Percentiles rank a stretch among this genome's conserved stretches.
Evolutionary conservation across 177 flowering plant species (phyloP).

Genomic region (Tripterygium wilfordii): DNA sequence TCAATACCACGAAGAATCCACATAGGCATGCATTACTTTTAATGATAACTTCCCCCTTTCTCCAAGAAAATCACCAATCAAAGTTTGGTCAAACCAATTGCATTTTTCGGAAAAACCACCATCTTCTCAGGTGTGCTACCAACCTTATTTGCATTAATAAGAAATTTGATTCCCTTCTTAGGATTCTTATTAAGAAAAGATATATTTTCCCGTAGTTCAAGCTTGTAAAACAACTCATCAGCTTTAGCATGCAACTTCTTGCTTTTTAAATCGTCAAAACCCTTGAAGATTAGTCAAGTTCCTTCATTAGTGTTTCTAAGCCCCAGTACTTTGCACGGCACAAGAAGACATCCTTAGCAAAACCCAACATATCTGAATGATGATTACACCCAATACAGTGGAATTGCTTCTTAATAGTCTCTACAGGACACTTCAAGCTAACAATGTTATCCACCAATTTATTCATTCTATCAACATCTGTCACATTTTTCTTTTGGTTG

Average conservation of each 20-base stretch:
- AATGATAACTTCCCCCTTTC: conserved; percentile 90
- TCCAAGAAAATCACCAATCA: conserved; percentile 97
- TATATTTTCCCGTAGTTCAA: conserved; percentile 97
- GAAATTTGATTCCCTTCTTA: conserved; percentile 90
- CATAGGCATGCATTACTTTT: conserved; percentile 98
- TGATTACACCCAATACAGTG: conserved; percentile 89
- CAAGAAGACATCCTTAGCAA: conserved; percentile 81
- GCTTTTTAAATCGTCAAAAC: conserved; percentile 73
- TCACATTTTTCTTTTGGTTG: no score
- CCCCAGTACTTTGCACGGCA: conserved; percentile 79
- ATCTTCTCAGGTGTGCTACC: conserved; percentile 89
- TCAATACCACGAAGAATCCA: conserved; percentile 34
- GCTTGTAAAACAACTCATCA: conserved; percentile 51
- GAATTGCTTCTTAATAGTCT: conserved; percentile 72
- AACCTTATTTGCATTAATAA: conserved; percentile 88
- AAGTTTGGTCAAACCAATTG: conserved; percentile 82
- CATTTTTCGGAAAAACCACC: conserved; percentile 72
- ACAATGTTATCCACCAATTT: conserved; percentile 72
- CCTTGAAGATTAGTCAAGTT: conserved; percentile 80
- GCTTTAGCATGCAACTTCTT: conserved; percentile 60
- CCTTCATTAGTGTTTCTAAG: conserved; percentile 58
- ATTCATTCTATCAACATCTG: no score
- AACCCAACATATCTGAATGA: conserved; percentile 94
- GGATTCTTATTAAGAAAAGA: conserved; percentile 95
- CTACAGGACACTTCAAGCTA: conserved; percentile 63